These are phyloP conservation scores for Penicillium crystallinum DNA, from an alignment of 495 filamentous ascomycete species.

Conservation along the genomic window DNA sequence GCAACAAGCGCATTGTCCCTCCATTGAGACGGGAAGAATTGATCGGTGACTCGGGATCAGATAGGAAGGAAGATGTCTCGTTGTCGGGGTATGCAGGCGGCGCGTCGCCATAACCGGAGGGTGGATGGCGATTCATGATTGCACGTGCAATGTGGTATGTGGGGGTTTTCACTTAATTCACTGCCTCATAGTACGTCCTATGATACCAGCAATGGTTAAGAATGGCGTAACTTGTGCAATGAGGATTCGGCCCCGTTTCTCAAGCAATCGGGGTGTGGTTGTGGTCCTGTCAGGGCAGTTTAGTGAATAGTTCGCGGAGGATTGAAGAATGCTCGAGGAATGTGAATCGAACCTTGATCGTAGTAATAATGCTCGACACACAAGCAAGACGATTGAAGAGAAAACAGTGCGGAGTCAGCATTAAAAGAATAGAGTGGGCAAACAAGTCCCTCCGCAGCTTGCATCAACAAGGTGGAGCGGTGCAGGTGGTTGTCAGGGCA, in stretches of 20 bases:
- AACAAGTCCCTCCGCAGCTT: slow-evolving; percentile 12
- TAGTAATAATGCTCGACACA: background rate
- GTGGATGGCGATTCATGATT: slow-evolving; percentile 32
- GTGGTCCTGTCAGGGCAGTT: slow-evolving; percentile 4
- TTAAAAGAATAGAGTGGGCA: slow-evolving; percentile 1
- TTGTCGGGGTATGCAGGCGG: slow-evolving; percentile 37
- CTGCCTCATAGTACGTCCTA: slow-evolving; percentile 23
- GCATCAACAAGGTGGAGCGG: slow-evolving; percentile 26
- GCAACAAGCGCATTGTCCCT: slow-evolving; percentile 58
- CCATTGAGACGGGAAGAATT: slow-evolving; percentile 30
- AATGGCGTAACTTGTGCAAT: slow-evolving; percentile 6
- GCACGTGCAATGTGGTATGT: slow-evolving; percentile 15
- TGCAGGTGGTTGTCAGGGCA: slow-evolving; percentile 28
- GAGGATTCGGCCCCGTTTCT: background rate
- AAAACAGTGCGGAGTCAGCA: background rate
- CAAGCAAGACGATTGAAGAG: background rate
- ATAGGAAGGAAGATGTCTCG: slow-evolving; percentile 28
- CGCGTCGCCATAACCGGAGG: slow-evolving; percentile 34
- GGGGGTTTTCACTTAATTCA: slow-evolving; percentile 6
- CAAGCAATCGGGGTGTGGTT: background rate
- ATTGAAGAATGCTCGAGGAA: slow-evolving; percentile 1
- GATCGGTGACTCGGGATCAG: slow-evolving; percentile 27
- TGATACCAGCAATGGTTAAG: background rate
- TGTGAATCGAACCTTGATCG: background rate
- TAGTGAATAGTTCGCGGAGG: background rate